A percentile compares a stretch with the other conserved stretches of the same genome.
phyloP scores from a whole-genome alignment of 495 filamentous ascomycete genomes.

The Hypoxylon fuscum region DNA sequence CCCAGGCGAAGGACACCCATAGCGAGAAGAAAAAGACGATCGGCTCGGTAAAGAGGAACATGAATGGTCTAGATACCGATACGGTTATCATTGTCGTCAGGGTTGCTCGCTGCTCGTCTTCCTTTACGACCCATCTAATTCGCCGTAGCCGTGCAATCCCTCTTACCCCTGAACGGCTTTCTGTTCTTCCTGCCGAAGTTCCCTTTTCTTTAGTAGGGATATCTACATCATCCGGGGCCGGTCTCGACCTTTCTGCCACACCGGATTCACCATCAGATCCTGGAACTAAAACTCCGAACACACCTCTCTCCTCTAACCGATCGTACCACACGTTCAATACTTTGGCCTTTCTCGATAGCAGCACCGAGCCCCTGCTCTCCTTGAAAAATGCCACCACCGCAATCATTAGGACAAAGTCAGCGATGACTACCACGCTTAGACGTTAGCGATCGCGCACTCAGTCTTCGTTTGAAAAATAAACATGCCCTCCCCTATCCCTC shows the following conservation, averaged over 20 bases:
- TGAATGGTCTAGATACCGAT: conserved; percentile 82
- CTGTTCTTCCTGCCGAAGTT: not conserved
- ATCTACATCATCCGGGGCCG: not conserved
- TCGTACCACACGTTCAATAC: conserved; percentile 84
- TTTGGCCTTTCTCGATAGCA: conserved; percentile 79
- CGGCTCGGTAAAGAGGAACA: conserved; percentile 86
- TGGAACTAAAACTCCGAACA: conserved; percentile 66
- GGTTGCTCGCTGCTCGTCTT: conserved; percentile 80
- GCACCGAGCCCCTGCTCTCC: conserved; percentile 84
- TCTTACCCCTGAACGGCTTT: conserved; percentile 43
- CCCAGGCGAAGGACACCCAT: conserved; percentile 93
- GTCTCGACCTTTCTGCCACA: too few species aligned
- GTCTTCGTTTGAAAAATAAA: not conserved
- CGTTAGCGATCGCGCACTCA: not conserved
- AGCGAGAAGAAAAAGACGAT: conserved; percentile 95
- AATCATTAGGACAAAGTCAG: conserved; percentile 68
- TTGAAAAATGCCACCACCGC: conserved; percentile 73
- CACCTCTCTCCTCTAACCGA: conserved; percentile 70
- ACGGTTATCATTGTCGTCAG: conserved; percentile 76
- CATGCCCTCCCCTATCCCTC: too few species aligned
- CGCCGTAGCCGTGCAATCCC: conserved; percentile 54
- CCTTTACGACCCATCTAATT: conserved; percentile 85
- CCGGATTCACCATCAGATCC: conserved; percentile 1
- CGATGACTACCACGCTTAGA: conserved; percentile 61
- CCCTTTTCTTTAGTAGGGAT: conserved; percentile 42